Conservation (phyloP, 176 grass and related monocot species). For the Luzula sylvatica region DNA sequence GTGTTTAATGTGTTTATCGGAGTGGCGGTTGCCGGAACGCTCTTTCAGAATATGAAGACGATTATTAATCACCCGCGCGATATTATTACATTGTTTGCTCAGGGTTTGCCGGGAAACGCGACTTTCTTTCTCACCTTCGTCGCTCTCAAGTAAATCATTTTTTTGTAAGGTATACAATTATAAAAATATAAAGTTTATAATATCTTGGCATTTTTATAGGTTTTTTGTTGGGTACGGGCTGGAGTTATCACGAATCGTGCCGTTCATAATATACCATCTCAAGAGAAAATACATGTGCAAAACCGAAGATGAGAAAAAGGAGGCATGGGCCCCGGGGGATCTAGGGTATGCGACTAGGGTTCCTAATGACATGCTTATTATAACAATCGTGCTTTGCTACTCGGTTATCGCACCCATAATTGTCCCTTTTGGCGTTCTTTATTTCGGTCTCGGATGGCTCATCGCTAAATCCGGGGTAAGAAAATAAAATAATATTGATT, state of each 20-base stretch:
- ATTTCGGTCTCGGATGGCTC: constrained; percentile 90
- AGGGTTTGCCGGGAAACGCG: constrained; percentile 50
- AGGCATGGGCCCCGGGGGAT: constrained; percentile 70
- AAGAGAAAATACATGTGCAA: constrained; percentile 94
- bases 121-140: constrained; percentile 90
- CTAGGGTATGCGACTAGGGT: constrained; percentile 57
- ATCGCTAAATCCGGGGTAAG: constrained; percentile 70
- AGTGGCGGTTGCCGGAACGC: constrained; percentile 28
- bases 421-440: constrained; percentile 66
- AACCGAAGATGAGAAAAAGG: constrained; percentile 70
- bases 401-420: constrained; percentile 85
- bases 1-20: constrained; percentile 88
- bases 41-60: constrained; percentile 28
- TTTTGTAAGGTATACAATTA: constrained; percentile 1
- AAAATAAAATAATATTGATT: not conserved
- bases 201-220: constrained; percentile 34
- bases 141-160: constrained; percentile 64
- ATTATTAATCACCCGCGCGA: constrained; percentile 18
- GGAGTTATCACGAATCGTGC: constrained; percentile 77
- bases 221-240: constrained; percentile 97
- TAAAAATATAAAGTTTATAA: too few relatives aligned
- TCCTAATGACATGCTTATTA: constrained; percentile 82
- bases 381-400: constrained; percentile 81
- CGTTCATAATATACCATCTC: constrained; percentile 85
- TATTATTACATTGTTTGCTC: constrained; percentile 32